These are phyloP conservation scores for Scalesia atractyloides DNA, from an alignment of 129 eudicot genomes.

Conservation along the genomic window DNA sequence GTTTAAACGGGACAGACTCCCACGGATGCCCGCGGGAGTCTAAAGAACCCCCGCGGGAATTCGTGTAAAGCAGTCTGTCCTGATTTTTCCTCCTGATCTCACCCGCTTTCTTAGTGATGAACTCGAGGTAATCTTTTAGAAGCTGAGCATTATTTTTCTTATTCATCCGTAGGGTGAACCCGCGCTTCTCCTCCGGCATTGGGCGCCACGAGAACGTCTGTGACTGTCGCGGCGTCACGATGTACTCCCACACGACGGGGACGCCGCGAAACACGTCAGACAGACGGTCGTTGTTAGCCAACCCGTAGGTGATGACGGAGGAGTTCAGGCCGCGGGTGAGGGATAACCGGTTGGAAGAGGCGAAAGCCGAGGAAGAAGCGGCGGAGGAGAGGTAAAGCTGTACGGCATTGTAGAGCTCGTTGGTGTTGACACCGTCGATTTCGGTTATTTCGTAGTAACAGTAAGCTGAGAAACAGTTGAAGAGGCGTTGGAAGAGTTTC, in stretches of 20 bases:
- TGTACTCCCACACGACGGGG: conserved; percentile 77
- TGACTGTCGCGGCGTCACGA: conserved; percentile 70
- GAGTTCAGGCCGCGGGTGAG: conserved; percentile 86
- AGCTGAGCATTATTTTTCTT: conserved; percentile 48
- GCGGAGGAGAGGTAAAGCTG: conserved; percentile 77
- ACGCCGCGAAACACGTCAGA: conserved; percentile 54
- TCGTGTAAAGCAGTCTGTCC: conserved; percentile 79
- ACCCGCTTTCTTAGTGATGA: conserved; percentile 58
- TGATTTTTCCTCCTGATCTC: conserved; percentile 68
- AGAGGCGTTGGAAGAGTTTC: conserved; percentile 60
- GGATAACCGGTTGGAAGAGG: conserved; percentile 62
- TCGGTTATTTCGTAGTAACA: conserved; percentile 96
- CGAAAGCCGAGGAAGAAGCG: conserved; percentile 63
- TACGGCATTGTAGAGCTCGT: conserved; percentile 94
- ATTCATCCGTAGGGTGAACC: conserved; percentile 67
- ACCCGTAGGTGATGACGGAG: conserved; percentile 68
- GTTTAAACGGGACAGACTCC: conserved; percentile 98
- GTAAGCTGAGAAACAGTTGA: conserved; percentile 74
- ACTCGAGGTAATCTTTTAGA: conserved; percentile 66
- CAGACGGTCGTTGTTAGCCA: conserved; percentile 81
- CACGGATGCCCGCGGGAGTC: conserved; percentile 90
- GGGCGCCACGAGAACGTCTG: conserved; percentile 95
- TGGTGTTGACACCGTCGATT: conserved; percentile 98
- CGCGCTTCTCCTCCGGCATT: conserved; percentile 87
- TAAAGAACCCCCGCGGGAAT: conserved; percentile 80